Conservation (phyloP, 768 basidiomycete species). For the Rhodotorula graminis region DNA sequence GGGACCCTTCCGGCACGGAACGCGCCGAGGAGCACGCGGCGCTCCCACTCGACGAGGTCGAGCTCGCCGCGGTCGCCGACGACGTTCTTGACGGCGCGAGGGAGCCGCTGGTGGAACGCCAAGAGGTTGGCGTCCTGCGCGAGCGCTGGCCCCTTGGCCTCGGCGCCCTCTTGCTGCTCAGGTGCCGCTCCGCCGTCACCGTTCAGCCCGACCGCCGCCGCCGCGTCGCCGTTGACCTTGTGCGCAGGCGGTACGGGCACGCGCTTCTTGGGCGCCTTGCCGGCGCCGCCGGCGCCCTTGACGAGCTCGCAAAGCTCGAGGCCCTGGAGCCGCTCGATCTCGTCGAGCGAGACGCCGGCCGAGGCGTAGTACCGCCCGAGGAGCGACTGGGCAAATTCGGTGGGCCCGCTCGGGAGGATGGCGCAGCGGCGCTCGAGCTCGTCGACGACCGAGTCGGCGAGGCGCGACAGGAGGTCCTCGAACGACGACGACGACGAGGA, state of each 20-base stretch:
- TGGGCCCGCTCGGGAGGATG: constrained; percentile 8
- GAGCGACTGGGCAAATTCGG: constrained; percentile 9
- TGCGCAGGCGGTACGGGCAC: not conserved
- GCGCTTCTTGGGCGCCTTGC: constrained; percentile 4
- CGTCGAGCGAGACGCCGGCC: constrained; percentile 5
- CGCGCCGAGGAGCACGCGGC: constrained; percentile 18
- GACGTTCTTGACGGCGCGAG: constrained; percentile 22
- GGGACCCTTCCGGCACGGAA: constrained; percentile 24
- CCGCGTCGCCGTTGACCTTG: not conserved
- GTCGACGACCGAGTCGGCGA: constrained; percentile 56
- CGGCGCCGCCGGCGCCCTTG: not conserved
- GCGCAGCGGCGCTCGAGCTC: constrained; percentile 28
- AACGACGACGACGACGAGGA: constrained; percentile 46
- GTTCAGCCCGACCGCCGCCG: not conserved
- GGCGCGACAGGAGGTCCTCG: constrained; percentile 58
- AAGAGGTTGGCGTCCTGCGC: not conserved
- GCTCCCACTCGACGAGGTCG: constrained; percentile 1
- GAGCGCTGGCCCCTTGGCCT: not conserved
- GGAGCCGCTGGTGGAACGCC: constrained; percentile 26
- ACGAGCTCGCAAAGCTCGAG: constrained; percentile 16
- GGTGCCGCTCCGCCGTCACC: not conserved
- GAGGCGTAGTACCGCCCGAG: constrained; percentile 10
- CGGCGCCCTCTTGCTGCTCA: no score
- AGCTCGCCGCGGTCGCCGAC: constrained; percentile 14
- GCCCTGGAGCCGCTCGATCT: constrained; percentile 24